Evolutionary conservation across 495 filamentous ascomycete species (phyloP).

Genomic region (Daldinia decipiens): DNA sequence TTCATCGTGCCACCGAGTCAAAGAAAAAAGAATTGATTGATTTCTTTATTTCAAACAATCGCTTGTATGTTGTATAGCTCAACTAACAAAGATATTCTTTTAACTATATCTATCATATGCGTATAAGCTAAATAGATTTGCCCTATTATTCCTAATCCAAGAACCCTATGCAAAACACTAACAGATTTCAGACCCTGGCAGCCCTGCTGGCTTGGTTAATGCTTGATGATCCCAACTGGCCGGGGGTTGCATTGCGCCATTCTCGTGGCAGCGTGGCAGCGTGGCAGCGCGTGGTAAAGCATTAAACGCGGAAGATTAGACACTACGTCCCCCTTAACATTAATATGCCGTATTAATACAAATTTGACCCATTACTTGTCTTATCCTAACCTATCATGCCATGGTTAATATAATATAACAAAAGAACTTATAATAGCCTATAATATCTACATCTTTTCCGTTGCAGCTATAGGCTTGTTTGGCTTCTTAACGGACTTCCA

Average conservation of each 20-base stretch:
- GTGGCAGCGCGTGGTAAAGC: background rate
- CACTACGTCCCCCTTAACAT: background rate
- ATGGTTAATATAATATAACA: slow-evolving; percentile 5
- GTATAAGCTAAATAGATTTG: background rate
- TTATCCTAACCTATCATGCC: background rate
- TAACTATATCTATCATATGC: background rate
- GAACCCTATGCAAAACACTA: background rate
- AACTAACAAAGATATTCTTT: background rate
- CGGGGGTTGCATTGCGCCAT: background rate
- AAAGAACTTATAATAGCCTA: background rate
- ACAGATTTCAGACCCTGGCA: background rate
- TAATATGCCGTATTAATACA: slow-evolving; percentile 7
- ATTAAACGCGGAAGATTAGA: slow-evolving; percentile 2
- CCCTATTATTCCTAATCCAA: background rate
- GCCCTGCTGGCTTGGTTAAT: slow-evolving; percentile 4
- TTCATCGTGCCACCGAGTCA: background rate
- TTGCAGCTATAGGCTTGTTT: background rate
- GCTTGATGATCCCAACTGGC: background rate
- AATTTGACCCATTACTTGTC: slow-evolving; percentile 3
- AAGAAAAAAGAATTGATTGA: background rate
- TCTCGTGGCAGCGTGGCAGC: slow-evolving; percentile 1
- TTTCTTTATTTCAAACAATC: background rate
- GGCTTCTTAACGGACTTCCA: slow-evolving; percentile 62
- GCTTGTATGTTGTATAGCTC: background rate
- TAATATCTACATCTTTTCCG: slow-evolving; percentile 26